Conservation (phyloP, 352 stramenopile species). For the Pythium brachiatum region DNA sequence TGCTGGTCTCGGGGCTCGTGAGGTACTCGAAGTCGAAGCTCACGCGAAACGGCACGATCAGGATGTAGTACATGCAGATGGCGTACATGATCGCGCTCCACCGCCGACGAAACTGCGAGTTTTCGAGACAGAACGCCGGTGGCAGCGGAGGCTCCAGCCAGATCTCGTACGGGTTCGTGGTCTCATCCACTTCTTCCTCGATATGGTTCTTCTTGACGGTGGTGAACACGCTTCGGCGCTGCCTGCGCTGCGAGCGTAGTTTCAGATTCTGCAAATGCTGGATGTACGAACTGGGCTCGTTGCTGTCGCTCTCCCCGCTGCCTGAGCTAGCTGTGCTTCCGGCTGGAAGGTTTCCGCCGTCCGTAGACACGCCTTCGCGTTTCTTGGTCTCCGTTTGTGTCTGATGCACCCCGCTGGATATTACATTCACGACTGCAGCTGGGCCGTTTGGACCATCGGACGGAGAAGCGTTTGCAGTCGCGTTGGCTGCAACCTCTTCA, state of each 20-base stretch:
- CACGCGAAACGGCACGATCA: constrained; percentile 36
- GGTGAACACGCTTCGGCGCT: constrained; percentile 13
- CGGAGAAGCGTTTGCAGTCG: not conserved
- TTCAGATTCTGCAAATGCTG: constrained; percentile 11
- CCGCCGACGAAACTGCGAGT: constrained; percentile 23
- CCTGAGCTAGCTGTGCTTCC: not conserved
- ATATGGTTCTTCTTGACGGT: not conserved
- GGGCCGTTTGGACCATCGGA: not conserved
- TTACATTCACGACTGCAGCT: not conserved
- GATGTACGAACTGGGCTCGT: constrained; percentile 3
- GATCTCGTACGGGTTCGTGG: constrained; percentile 23
- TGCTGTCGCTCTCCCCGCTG: not conserved
- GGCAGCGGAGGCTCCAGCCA: constrained; percentile 28
- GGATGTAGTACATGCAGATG: constrained; percentile 33
- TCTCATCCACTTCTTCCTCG: constrained; percentile 5
- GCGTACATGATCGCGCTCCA: constrained; percentile 33
- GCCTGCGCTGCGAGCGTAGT: constrained; percentile 7
- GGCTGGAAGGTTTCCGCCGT: not conserved
- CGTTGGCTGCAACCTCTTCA: not conserved
- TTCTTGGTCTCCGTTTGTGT: not conserved
- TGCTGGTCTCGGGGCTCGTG: constrained; percentile 7
- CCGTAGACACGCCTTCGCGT: not conserved
- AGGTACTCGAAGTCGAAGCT: constrained; percentile 34
- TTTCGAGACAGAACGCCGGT: constrained; percentile 28
- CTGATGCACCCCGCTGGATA: not conserved